A percentile compares a stretch with the other conserved stretches of the same genome.
Conservation (phyloP, 306 rosid species). For the Styphnolobium japonicum region DNA sequence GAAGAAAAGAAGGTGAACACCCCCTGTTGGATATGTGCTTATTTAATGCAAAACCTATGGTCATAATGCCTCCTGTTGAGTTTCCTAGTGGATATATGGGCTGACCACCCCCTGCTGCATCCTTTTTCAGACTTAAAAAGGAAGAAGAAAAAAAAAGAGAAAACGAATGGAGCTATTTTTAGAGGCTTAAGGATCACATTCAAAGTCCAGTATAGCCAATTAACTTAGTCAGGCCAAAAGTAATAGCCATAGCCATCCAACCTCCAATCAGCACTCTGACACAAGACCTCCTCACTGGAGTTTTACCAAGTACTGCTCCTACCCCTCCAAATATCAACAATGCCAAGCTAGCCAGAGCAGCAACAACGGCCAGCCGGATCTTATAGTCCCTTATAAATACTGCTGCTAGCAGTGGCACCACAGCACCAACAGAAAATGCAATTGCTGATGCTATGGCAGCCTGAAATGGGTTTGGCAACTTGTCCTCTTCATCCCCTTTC, state of each 20-base stretch:
- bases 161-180: not conserved
- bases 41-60: not conserved
- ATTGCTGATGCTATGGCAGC: constrained; percentile 61
- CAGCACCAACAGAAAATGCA: constrained; percentile 56
- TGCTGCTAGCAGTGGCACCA: constrained; percentile 51
- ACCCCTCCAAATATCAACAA: constrained; percentile 46
- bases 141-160: not conserved
- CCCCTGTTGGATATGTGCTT: not conserved
- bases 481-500: constrained; percentile 24
- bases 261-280: constrained; percentile 49
- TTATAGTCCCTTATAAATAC: constrained; percentile 37
- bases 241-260: constrained; percentile 64
- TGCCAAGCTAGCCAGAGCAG: constrained; percentile 40
- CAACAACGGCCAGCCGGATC: constrained; percentile 47
- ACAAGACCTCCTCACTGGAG: constrained; percentile 38
- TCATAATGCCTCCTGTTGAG: not conserved
- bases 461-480: constrained; percentile 45
- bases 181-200: not conserved
- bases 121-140: not conserved
- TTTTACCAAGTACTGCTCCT: constrained; percentile 45
- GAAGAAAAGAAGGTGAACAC: too few species aligned
- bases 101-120: not conserved
- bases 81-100: too few species aligned
- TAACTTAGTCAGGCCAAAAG: constrained; percentile 56
- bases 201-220: constrained; percentile 34